Evolutionary conservation across 1,284 basidiomycete species (phyloP), one percentile per base, ranked within the genome.

Genomic region (Tilletia setariae): DNA sequence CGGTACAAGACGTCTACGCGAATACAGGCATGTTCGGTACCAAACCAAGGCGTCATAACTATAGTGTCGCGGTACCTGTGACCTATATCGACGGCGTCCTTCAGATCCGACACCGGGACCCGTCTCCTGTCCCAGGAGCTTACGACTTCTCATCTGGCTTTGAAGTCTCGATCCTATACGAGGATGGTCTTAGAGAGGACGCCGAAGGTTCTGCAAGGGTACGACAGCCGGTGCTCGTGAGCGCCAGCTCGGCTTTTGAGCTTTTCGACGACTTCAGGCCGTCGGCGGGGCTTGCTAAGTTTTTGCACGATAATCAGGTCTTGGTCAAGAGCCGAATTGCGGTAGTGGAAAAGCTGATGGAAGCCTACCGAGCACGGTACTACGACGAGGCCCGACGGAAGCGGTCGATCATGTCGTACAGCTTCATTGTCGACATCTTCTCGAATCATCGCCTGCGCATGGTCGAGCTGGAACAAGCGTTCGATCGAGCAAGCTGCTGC

Each of bases 221-320:
- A 2, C 69, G 68, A 1, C 87, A 86, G 72, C 78, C 83, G 21
- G 83, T 91, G 49, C 79, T 81, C 23, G 83, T 88, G 1, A 68
- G 69, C 43, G 83, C 86, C 25, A 87, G 87, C n/a, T 84, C 85
- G 15, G 83, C 85, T 11, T 88, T 91, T 68, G 90, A 90, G 0
- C 84, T 92, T 32, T 87, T 86, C 71, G 88, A 89, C 72, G 88
- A 90, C 73, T 90, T 87, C 72, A 87, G 88, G 65, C 83, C 91
- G 63, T 90, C 89, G 0, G 82, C 86, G 0, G 82, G 85, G 0
- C 85, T 92, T 2, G 88, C 89, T 4, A 86, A 85, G 6, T 91
- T 93, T 78, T 82, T 92, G 11, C 78, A 86, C 16, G 83, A 88
- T 71, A 92, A 93, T 75, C 85, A 86, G 64, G 72, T 81, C 2